phyloP scores from a whole-genome alignment of 441 rosid genomes.

The Syzygium malaccense region DNA sequence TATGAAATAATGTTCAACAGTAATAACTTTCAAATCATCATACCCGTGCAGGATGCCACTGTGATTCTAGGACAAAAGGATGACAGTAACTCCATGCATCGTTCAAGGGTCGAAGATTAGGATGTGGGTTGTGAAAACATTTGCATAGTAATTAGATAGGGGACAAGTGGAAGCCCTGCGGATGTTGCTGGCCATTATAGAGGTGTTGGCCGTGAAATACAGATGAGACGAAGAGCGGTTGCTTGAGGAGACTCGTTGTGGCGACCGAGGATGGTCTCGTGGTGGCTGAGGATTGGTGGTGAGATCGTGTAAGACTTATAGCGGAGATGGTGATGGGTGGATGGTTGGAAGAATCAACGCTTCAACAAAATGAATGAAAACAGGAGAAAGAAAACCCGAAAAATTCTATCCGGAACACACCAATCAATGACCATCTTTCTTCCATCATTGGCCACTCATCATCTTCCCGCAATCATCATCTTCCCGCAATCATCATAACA shows the following conservation, averaged over 20 bases:
- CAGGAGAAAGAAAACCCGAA: neutral
- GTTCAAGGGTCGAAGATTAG: neutral
- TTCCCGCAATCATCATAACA: too few relatives aligned
- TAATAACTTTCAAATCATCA: neutral
- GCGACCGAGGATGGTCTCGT: too few relatives aligned
- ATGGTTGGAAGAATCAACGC: too few relatives aligned
- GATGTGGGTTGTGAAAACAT: neutral
- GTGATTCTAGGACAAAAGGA: neutral
- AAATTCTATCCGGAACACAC: too few relatives aligned
- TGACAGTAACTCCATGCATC: neutral
- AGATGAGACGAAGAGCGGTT: too few relatives aligned
- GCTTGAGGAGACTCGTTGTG: too few relatives aligned
- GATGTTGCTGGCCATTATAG: neutral
- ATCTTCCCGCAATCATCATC: too few relatives aligned
- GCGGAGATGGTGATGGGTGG: too few relatives aligned
- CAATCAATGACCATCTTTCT: too few relatives aligned
- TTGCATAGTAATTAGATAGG: neutral
- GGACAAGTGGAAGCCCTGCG: neutral
- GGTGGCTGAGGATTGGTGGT: too few relatives aligned
- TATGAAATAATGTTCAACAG: neutral
- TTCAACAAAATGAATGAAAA: neutral
- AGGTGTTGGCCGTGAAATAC: neutral
- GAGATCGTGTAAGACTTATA: too few relatives aligned
- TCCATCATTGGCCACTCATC: too few relatives aligned
- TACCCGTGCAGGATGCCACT: neutral